These are phyloP conservation scores for Globisporangium perplexum DNA, from an alignment of 352 stramenopile species.

Conservation along the genomic window DNA sequence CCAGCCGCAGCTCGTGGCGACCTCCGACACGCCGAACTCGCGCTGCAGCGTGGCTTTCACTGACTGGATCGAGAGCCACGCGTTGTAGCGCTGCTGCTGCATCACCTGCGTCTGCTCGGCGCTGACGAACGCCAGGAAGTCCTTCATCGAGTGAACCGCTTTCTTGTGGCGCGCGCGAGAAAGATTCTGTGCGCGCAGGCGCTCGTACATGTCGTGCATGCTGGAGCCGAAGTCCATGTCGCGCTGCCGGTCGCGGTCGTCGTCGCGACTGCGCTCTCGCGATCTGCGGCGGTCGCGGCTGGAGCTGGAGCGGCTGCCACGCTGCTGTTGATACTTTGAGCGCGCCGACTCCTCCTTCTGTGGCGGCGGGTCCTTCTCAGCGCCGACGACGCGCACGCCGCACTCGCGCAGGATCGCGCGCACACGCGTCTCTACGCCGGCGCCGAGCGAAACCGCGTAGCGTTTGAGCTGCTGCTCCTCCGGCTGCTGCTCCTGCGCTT, in stretches of 20 bases:
- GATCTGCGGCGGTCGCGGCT: not conserved
- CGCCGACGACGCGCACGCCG: slow-evolving; percentile 23
- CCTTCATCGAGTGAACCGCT: slow-evolving; percentile 30
- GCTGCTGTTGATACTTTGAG: not conserved
- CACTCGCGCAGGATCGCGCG: slow-evolving; percentile 42
- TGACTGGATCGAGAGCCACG: slow-evolving; percentile 54
- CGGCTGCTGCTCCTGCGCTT: slow-evolving; percentile 2
- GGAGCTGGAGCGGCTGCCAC: not conserved
- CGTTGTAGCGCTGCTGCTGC: slow-evolving; percentile 33
- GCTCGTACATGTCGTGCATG: slow-evolving; percentile 33
- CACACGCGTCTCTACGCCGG: slow-evolving; percentile 47
- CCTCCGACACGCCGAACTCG: slow-evolving; percentile 42
- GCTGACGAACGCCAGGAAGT: slow-evolving; percentile 34
- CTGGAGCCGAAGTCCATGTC: slow-evolving; percentile 57
- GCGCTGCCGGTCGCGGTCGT: slow-evolving; percentile 6
- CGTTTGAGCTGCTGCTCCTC: slow-evolving; percentile 30
- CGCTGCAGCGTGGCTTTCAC: slow-evolving; percentile 37
- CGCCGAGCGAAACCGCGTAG: slow-evolving; percentile 36
- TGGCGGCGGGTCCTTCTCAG: slow-evolving; percentile 4
- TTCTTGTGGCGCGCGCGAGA: slow-evolving; percentile 21
- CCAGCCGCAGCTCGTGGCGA: slow-evolving; percentile 52
- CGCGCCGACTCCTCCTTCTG: not conserved
- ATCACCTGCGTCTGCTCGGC: slow-evolving; percentile 24
- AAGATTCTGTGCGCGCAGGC: slow-evolving; percentile 11
- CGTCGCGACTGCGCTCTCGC: slow-evolving; percentile 3